Conservation (phyloP, 192 early-diverging fungal species). For the Coemansia sp. region DNA sequence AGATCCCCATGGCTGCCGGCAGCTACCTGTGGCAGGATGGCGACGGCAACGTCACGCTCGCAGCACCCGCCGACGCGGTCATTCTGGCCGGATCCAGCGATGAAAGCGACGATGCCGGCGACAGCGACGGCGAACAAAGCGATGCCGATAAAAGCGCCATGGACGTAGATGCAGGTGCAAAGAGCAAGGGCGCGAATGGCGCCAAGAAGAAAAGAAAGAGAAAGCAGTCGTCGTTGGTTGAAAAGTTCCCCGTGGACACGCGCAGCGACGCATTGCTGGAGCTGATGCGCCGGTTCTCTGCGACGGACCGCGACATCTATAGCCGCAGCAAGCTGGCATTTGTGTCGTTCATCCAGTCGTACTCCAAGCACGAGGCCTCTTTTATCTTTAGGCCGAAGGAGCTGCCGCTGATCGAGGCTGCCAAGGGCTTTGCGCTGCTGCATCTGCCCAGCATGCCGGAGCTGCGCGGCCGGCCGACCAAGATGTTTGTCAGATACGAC, state of each 20-base stretch:
- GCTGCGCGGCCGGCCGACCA: slow-evolving; percentile 52
- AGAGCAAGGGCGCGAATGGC: slow-evolving; percentile 15
- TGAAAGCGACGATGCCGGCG: not conserved
- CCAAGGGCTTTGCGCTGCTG: slow-evolving; percentile 76
- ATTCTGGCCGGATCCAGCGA: slow-evolving; percentile 11
- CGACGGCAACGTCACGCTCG: slow-evolving; percentile 14
- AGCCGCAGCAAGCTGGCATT: slow-evolving; percentile 81
- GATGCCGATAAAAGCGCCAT: slow-evolving; percentile 4
- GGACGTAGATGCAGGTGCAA: slow-evolving; percentile 11
- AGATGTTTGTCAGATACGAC: slow-evolving; percentile 26
- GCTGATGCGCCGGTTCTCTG: slow-evolving; percentile 56
- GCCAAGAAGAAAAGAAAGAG: slow-evolving; percentile 17
- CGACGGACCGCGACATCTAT: slow-evolving; percentile 72
- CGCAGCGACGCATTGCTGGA: slow-evolving; percentile 56
- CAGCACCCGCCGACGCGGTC: slow-evolving; percentile 30
- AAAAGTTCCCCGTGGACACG: slow-evolving; percentile 46
- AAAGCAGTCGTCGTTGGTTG: slow-evolving; percentile 41
- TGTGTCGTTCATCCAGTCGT: slow-evolving; percentile 86
- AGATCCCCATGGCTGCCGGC: slow-evolving; percentile 69
- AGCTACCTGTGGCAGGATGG: slow-evolving; percentile 54
- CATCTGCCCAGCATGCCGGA: slow-evolving; percentile 94
- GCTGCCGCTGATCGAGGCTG: slow-evolving; percentile 74
- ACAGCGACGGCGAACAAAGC: slow-evolving; percentile 4
- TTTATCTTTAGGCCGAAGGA: slow-evolving; percentile 89
- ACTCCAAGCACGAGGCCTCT: slow-evolving; percentile 88